A percentile compares a stretch with the other conserved stretches of the same genome.
phyloP scores from a whole-genome alignment of 805 yeast genomes.

The Middelhovenomyces tepae region DNA sequence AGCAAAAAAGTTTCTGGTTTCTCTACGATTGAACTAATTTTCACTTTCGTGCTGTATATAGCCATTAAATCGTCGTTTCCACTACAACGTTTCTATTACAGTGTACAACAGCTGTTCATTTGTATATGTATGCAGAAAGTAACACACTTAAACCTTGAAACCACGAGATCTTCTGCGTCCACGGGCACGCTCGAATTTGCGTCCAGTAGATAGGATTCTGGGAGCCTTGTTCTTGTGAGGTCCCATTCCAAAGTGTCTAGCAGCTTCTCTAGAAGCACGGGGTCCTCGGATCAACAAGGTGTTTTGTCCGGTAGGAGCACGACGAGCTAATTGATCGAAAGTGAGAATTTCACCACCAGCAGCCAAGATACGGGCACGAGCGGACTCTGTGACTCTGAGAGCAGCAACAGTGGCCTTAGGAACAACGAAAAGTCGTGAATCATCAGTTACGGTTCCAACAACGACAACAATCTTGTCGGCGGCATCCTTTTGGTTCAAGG shows the following conservation, averaged over 20 bases:
- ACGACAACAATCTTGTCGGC: slow-evolving; percentile 89
- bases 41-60: not conserved
- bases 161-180: slow-evolving; percentile 99
- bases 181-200: slow-evolving; percentile 99
- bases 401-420: slow-evolving; percentile 99
- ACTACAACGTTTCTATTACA: not conserved
- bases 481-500: slow-evolving; percentile 75
- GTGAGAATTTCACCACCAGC: slow-evolving; percentile 99
- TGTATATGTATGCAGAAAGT: slow-evolving; percentile 3
- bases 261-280: slow-evolving; percentile 98
- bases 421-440: slow-evolving; percentile 84
- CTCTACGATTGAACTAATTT: not conserved
- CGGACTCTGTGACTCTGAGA: slow-evolving; percentile 98
- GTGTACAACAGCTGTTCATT: slow-evolving; percentile 1
- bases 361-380: slow-evolving; percentile 93
- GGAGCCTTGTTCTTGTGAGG: slow-evolving; percentile 99
- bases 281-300: slow-evolving; percentile 97
- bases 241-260: slow-evolving; percentile 99
- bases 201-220: slow-evolving; percentile 93
- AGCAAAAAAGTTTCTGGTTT: not conserved
- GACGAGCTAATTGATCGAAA: slow-evolving; percentile 96
- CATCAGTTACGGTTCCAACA: slow-evolving; percentile 99
- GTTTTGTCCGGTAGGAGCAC: slow-evolving; percentile 99
- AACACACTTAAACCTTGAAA: slow-evolving; percentile 86
- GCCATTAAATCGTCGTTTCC: not conserved